Evolutionary conservation across 2,329 filamentous ascomycete genomes (phyloP).

Genomic region (Plenodomus tracheiphilus): DNA sequence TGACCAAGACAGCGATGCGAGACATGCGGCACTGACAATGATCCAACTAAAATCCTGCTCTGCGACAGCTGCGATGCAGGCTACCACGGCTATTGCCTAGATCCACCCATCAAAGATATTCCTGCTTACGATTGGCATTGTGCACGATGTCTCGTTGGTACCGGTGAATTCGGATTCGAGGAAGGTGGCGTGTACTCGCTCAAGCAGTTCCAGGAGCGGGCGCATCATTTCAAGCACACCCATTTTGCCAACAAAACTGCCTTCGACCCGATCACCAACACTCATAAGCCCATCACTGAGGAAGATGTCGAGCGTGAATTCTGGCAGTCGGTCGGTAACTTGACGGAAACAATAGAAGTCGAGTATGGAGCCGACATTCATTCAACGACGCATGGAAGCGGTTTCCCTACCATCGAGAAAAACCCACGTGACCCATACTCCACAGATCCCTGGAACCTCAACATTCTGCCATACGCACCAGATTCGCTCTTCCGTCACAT

Average conservation of each 20-base stretch:
- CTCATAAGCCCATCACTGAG: slow-evolving; percentile 80
- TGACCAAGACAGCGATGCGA: slow-evolving; percentile 71
- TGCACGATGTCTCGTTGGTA: slow-evolving; percentile 89
- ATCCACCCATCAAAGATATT: slow-evolving; percentile 76
- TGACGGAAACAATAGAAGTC: slow-evolving; percentile 95
- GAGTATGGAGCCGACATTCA: slow-evolving; percentile 99
- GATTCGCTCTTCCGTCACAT: slow-evolving; percentile 96
- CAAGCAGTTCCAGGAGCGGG: slow-evolving; percentile 94
- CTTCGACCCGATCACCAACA: slow-evolving; percentile 81
- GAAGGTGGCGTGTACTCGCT: slow-evolving; percentile 95
- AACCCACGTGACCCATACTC: slow-evolving; percentile 86
- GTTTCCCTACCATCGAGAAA: slow-evolving; percentile 91
- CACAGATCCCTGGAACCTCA: slow-evolving; percentile 93
- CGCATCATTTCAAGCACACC: slow-evolving; percentile 88
- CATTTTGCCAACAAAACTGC: slow-evolving; percentile 93
- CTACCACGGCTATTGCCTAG: slow-evolving; percentile 85
- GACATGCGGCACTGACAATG: slow-evolving; percentile 78
- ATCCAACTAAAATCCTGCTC: slow-evolving; percentile 69
- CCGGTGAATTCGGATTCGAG: slow-evolving; percentile 95
- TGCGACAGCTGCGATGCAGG: slow-evolving; percentile 93
- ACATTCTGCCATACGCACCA: slow-evolving; percentile 83
- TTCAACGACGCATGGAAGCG: slow-evolving; percentile 95
- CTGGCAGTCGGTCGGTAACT: slow-evolving; percentile 90
- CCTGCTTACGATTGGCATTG: slow-evolving; percentile 95
- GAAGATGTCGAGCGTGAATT: slow-evolving; percentile 97